phyloP scores from a whole-genome alignment of 305 asterid species.

The Stenogyne calaminthoides region DNA sequence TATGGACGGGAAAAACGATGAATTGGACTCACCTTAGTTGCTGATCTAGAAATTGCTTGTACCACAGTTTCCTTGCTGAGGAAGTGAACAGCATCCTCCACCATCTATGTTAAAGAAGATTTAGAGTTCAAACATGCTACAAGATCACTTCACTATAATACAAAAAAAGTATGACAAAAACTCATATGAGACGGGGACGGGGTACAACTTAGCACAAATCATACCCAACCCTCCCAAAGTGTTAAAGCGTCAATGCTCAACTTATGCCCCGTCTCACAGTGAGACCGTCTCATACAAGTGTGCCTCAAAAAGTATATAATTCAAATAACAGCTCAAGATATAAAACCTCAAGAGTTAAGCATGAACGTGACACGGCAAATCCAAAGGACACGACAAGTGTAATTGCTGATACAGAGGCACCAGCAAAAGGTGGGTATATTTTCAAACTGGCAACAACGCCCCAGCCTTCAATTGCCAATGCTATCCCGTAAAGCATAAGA shows the following conservation, averaged over 20 bases:
- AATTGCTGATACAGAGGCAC: slow-evolving; percentile 98
- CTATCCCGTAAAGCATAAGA: slow-evolving; percentile 94
- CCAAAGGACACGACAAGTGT: slow-evolving; percentile 99
- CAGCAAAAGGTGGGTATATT: slow-evolving; percentile 98
- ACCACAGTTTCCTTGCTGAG: slow-evolving; percentile 93
- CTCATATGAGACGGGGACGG: no score
- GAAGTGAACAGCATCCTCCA: slow-evolving; percentile 99
- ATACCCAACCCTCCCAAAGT: no score
- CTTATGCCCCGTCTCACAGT: no score
- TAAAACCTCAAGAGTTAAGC: slow-evolving; percentile 96
- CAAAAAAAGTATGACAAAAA: no score
- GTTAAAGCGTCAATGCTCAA: no score
- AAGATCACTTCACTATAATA: slow-evolving; percentile 13
- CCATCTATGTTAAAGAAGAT: slow-evolving; percentile 60
- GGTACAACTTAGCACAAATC: no score
- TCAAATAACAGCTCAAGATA: slow-evolving; percentile 24
- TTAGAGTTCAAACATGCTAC: slow-evolving; percentile 32
- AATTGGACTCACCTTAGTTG: slow-evolving; percentile 79
- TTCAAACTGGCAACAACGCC: slow-evolving; percentile 99
- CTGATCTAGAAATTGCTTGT: slow-evolving; percentile 97
- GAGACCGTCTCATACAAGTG: no score
- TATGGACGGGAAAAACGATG: slow-evolving; percentile 5
- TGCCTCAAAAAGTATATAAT: not conserved
- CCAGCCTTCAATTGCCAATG: slow-evolving; percentile 99
- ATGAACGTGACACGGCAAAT: slow-evolving; percentile 97